These are phyloP conservation scores for Phytophthora cryptogea DNA, from an alignment of 352 stramenopile species.

Conservation along the genomic window DNA sequence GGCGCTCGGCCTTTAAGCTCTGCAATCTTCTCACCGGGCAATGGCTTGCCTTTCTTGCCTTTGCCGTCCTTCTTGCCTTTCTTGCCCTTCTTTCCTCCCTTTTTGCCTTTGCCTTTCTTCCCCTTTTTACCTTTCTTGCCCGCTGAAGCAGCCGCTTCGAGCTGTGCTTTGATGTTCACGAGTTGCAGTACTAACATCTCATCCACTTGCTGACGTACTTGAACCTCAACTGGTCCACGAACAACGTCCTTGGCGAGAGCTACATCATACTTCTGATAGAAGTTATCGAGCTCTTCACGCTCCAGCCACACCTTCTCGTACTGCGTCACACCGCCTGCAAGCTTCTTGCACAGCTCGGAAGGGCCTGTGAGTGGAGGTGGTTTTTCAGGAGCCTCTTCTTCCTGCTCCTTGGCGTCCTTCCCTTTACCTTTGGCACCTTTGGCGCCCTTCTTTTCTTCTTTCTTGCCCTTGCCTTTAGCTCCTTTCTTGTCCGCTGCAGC, in stretches of 20 bases:
- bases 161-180: slow-evolving; percentile 93
- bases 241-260: slow-evolving; percentile 91
- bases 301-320: slow-evolving; percentile 91
- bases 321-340: slow-evolving; percentile 56
- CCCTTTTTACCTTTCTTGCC: slow-evolving; percentile 86
- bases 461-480: slow-evolving; percentile 55
- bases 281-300: slow-evolving; percentile 89
- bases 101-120: slow-evolving; percentile 60
- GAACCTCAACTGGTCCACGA: slow-evolving; percentile 81
- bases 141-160: slow-evolving; percentile 65
- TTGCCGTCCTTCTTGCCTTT: slow-evolving; percentile 57
- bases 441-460: slow-evolving; percentile 53
- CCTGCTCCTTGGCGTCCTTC: slow-evolving; percentile 57
- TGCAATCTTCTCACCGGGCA: slow-evolving; percentile 92
- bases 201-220: slow-evolving; percentile 92
- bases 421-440: slow-evolving; percentile 68
- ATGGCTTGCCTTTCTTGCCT: slow-evolving; percentile 67
- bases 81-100: slow-evolving; percentile 58
- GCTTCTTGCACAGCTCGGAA: slow-evolving; percentile 84
- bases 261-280: slow-evolving; percentile 94
- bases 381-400: slow-evolving; percentile 76
- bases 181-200: slow-evolving; percentile 95
- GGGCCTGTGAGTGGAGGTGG: slow-evolving; percentile 84
- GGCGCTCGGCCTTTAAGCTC: slow-evolving; percentile 90
- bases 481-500: slow-evolving; percentile 48